Evolutionary conservation across 208 protist genomes (phyloP).

Genomic region (Strigomonas culicis): DNA sequence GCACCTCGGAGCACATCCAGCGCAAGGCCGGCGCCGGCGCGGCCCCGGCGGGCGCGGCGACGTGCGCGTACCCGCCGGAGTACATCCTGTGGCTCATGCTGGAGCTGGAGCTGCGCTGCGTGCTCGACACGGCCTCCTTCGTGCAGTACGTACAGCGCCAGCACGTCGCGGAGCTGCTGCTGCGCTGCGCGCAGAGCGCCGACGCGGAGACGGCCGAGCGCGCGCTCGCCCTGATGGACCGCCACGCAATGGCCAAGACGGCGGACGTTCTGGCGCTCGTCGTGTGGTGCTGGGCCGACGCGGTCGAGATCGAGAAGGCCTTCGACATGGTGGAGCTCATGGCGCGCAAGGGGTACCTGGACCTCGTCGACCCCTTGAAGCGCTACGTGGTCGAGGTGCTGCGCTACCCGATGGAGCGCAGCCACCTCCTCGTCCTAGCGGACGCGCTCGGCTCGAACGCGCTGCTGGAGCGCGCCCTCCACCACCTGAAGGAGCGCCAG

Average conservation of each 20-base stretch:
- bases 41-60: neutral
- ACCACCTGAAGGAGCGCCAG: conserved; percentile 40
- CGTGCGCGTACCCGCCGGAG: conserved; percentile 55
- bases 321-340: conserved; percentile 79
- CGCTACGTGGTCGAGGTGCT: conserved; percentile 66
- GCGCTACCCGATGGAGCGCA: conserved; percentile 72
- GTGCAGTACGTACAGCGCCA: conserved; percentile 70
- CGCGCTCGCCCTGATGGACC: conserved; percentile 81
- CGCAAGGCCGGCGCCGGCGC: too few species aligned
- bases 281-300: conserved; percentile 73
- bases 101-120: conserved; percentile 79
- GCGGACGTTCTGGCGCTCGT: conserved; percentile 70
- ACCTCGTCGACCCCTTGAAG: conserved; percentile 59
- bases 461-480: conserved; percentile 43
- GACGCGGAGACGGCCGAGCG: conserved; percentile 61
- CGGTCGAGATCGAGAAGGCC: conserved; percentile 60
- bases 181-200: conserved; percentile 71
- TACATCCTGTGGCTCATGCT: conserved; percentile 79
- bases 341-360: conserved; percentile 72
- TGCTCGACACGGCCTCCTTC: conserved; percentile 73
- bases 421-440: conserved; percentile 67
- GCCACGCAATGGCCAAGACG: conserved; percentile 69
- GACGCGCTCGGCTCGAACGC: conserved; percentile 35
- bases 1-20: too few species aligned
- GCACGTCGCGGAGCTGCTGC: conserved; percentile 66